Percentiles rank a stretch among this genome's conserved stretches.
Conservation (phyloP, 768 basidiomycete species). For the Phaeotremella fagi region DNA sequence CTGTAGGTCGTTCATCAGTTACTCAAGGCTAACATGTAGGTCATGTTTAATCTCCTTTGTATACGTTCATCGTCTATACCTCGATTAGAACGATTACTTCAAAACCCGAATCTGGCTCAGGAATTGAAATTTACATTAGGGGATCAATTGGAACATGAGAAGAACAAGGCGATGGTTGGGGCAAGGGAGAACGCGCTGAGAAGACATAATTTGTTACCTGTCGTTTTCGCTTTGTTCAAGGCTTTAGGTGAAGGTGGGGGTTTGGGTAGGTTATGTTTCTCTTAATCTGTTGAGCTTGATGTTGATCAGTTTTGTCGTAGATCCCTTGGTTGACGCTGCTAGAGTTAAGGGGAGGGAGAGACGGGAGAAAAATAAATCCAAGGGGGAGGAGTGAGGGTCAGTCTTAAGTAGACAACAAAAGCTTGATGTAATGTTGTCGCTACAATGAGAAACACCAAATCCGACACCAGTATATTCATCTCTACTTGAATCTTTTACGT, state of each 20-base stretch:
- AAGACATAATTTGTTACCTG: constrained; percentile 42
- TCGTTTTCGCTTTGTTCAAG: constrained; percentile 40
- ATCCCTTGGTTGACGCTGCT: constrained; percentile 29
- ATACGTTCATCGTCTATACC: constrained; percentile 78
- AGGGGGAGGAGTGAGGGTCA: constrained; percentile 3
- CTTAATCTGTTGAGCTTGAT: too few species aligned
- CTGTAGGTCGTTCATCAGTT: constrained; percentile 56
- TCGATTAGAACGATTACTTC: constrained; percentile 59
- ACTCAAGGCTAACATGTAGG: constrained; percentile 50
- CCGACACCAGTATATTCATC: not conserved
- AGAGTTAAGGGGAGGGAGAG: constrained; percentile 24
- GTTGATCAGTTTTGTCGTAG: too few species aligned
- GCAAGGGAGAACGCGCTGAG: constrained; percentile 39
- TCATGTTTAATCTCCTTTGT: constrained; percentile 88
- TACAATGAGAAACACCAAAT: too few species aligned
- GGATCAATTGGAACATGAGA: constrained; percentile 36
- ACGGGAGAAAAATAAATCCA: constrained; percentile 34
- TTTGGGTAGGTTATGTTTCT: constrained; percentile 26
- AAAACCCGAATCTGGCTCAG: constrained; percentile 38
- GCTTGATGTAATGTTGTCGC: too few species aligned
- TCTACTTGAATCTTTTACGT: not conserved
- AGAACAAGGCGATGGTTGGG: constrained; percentile 27
- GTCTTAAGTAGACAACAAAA: too few species aligned
- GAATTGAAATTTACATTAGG: constrained; percentile 12
- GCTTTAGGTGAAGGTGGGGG: constrained; percentile 31